A percentile compares a stretch with the other conserved stretches of the same genome.
These are phyloP conservation scores for Lineolata rhizophorae DNA, from an alignment of 495 filamentous ascomycete genomes.

Conservation along the genomic window DNA sequence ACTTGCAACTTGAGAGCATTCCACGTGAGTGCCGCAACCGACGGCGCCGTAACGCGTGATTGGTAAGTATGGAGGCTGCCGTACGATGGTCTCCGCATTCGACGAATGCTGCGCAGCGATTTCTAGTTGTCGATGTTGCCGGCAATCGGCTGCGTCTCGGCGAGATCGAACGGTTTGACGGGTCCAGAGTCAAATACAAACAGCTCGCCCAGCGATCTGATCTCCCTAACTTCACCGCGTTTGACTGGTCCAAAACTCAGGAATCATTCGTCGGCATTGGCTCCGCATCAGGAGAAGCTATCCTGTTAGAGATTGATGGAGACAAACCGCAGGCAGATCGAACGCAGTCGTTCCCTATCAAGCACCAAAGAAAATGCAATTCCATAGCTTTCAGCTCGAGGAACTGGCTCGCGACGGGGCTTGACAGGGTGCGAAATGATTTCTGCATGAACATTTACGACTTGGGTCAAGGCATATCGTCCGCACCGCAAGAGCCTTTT, in stretches of 20 bases:
- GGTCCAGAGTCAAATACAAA: slow-evolving; percentile 34
- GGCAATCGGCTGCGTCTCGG: slow-evolving; percentile 64
- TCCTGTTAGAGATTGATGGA: slow-evolving; percentile 54
- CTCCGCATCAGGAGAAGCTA: slow-evolving; percentile 63
- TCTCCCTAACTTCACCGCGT: slow-evolving; percentile 70
- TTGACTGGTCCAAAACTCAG: slow-evolving; percentile 79
- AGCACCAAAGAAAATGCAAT: slow-evolving; percentile 74
- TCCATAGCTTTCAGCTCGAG: slow-evolving; percentile 70
- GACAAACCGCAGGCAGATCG: slow-evolving; percentile 30
- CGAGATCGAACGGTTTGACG: slow-evolving; percentile 38
- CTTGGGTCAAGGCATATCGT: slow-evolving; percentile 32
- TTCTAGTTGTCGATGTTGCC: slow-evolving; percentile 67
- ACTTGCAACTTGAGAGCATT: no score
- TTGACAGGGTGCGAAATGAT: slow-evolving; percentile 84
- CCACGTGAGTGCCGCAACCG: no score
- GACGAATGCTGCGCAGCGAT: slow-evolving; percentile 34
- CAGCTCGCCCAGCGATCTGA: slow-evolving; percentile 51
- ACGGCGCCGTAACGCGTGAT: no score
- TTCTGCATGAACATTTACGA: slow-evolving; percentile 90
- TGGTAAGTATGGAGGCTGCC: slow-evolving; percentile 42
- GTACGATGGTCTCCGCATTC: slow-evolving; percentile 84
- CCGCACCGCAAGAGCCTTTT: slow-evolving; percentile 35
- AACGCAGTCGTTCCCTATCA: slow-evolving; percentile 49
- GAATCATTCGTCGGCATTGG: slow-evolving; percentile 68
- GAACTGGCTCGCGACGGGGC: slow-evolving; percentile 60